phyloP scores from a whole-genome alignment of 2,329 filamentous ascomycete species.

The Leptographium radiaticola region DNA sequence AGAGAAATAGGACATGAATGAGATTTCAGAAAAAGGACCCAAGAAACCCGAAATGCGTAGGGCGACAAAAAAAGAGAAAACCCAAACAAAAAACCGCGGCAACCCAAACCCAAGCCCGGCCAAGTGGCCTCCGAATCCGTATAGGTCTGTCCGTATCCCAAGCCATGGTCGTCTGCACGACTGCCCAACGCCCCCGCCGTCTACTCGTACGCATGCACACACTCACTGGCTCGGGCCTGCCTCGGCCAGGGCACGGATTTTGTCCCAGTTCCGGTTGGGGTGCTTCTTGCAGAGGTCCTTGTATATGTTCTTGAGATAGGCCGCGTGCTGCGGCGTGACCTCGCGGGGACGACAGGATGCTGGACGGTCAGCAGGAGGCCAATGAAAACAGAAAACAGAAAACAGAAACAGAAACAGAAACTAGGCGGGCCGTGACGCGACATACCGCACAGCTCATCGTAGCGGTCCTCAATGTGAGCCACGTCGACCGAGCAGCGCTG shows the following conservation, averaged over 20 bases:
- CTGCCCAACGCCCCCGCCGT: too few relatives aligned
- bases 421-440: background rate
- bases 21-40: too few relatives aligned
- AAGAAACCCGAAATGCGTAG: too few relatives aligned
- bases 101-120: too few relatives aligned
- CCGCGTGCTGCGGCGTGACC: background rate
- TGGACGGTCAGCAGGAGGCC: background rate
- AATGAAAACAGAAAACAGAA: background rate
- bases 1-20: too few relatives aligned
- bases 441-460: background rate
- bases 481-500: conserved; percentile 1
- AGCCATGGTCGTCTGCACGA: too few relatives aligned
- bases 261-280: conserved; percentile 1
- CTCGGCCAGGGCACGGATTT: conserved; percentile 1
- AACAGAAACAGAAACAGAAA: background rate
- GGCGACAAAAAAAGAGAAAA: too few relatives aligned
- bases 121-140: too few relatives aligned
- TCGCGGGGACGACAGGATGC: background rate
- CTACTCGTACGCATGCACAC: background rate
- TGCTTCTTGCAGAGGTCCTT: conserved; percentile 1
- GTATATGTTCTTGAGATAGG: conserved; percentile 3
- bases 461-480: background rate
- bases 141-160: too few relatives aligned
- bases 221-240: background rate
- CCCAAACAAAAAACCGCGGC: too few relatives aligned